Conservation (phyloP, 768 basidiomycete species). For the Melanogaster broomeanus region DNA sequence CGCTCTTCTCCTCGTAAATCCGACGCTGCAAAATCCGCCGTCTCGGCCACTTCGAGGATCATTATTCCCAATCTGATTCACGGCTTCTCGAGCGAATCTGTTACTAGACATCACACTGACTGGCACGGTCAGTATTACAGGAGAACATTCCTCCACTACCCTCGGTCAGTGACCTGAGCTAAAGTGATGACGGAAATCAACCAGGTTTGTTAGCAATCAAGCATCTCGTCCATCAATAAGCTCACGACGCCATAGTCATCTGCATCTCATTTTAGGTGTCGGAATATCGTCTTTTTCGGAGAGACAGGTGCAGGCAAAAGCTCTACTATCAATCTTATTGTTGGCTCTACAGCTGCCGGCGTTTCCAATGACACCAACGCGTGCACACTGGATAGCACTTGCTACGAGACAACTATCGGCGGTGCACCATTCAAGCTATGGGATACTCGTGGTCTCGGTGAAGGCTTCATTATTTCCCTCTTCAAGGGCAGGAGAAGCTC, state of each 20-base stretch:
- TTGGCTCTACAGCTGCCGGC: conserved; percentile 3
- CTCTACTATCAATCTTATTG: conserved; percentile 27
- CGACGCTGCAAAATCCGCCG: too few species aligned
- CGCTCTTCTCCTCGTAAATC: too few species aligned
- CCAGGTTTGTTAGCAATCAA: conserved; percentile 11
- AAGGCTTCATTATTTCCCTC: conserved; percentile 18
- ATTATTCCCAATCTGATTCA: too few species aligned
- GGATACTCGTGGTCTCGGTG: conserved; percentile 42
- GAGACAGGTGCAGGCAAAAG: conserved; percentile 29
- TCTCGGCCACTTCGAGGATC: too few species aligned
- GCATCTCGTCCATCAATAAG: not conserved
- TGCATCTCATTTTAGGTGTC: not conserved
- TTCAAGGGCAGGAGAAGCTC: conserved; percentile 11
- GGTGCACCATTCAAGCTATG: conserved; percentile 20
- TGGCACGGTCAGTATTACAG: not conserved
- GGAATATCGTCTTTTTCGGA: conserved; percentile 25
- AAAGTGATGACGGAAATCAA: not conserved
- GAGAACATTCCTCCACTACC: not conserved
- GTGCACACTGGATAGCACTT: conserved; percentile 14
- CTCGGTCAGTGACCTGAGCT: not conserved
- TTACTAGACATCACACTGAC: too few species aligned
- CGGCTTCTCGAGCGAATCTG: too few species aligned
- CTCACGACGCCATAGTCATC: not conserved
- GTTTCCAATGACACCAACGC: conserved; percentile 10
- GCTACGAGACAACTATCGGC: conserved; percentile 7